Percentiles rank a stretch among this genome's conserved stretches.
phyloP scores from a whole-genome alignment of 495 filamentous ascomycete genomes.

The Penicillium simplicissimum region DNA sequence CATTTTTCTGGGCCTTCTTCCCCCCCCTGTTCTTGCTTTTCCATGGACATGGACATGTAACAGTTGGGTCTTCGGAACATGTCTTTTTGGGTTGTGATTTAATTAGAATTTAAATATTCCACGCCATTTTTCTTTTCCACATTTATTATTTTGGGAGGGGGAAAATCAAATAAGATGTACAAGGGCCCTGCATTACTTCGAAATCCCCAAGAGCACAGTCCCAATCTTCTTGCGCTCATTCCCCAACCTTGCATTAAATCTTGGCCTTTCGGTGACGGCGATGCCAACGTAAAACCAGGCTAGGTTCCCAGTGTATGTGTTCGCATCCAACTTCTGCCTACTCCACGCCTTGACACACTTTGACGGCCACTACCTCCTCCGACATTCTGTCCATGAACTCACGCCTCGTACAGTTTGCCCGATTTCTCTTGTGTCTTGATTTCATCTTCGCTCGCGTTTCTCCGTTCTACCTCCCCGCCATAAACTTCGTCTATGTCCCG shows the following conservation, averaged over 20 bases:
- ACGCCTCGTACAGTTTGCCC: neutral
- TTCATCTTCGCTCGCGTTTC: neutral
- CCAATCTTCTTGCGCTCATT: constrained; percentile 22
- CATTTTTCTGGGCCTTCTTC: constrained; percentile 36
- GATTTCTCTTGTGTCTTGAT: neutral
- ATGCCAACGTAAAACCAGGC: constrained; percentile 34
- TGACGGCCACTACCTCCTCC: neutral
- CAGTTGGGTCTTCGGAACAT: constrained; percentile 25
- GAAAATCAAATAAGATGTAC: constrained; percentile 26
- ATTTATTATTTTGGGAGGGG: constrained; percentile 2
- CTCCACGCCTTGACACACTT: neutral
- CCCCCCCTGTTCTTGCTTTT: constrained; percentile 39
- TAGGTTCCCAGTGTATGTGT: constrained; percentile 23
- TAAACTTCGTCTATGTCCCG: constrained; percentile 41
- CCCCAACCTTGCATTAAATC: constrained; percentile 37
- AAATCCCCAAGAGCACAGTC: constrained; percentile 17
- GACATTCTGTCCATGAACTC: neutral
- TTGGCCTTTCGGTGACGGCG: constrained; percentile 20
- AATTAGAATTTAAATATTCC: constrained; percentile 7
- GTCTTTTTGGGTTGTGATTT: constrained; percentile 21
- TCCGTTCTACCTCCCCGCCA: neutral
- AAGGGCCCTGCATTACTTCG: constrained; percentile 31
- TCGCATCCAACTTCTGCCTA: neutral
- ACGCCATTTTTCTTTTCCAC: neutral
- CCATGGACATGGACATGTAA: constrained; percentile 29